Evolutionary conservation across 352 stramenopile genomes (phyloP).

Genomic region (Phytophthora uliginosa): DNA sequence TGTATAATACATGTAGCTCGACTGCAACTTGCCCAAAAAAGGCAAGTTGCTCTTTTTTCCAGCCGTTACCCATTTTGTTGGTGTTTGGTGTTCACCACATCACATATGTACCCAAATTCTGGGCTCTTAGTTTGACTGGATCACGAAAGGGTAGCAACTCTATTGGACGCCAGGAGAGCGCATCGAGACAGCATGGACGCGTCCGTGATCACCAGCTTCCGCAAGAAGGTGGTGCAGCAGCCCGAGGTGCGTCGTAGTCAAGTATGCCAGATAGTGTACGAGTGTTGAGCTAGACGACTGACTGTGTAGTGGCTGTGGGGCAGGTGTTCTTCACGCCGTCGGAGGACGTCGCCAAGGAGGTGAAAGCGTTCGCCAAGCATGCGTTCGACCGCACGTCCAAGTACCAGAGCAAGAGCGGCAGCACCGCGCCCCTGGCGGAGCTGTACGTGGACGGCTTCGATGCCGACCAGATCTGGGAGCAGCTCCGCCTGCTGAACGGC

Average conservation of each 20-base stretch:
- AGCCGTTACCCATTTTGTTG: background rate
- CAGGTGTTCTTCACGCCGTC: conserved; percentile 87
- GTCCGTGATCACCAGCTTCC: conserved; percentile 65
- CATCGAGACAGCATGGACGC: conserved; percentile 60
- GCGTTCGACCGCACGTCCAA: conserved; percentile 80
- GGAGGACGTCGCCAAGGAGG: conserved; percentile 64
- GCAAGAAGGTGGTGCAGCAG: conserved; percentile 73
- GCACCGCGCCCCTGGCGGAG: conserved; percentile 63
- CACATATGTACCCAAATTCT: background rate
- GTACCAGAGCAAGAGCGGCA: conserved; percentile 57
- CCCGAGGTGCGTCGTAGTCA: conserved; percentile 58
- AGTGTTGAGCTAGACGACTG: background rate
- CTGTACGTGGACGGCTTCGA: conserved; percentile 89
- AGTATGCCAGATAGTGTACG: background rate
- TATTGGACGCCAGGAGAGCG: conserved; percentile 32
- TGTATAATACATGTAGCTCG: background rate
- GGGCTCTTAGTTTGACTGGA: conserved; percentile 31
- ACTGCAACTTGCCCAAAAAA: conserved; percentile 1
- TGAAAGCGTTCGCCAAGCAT: conserved; percentile 86
- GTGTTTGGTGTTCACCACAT: background rate
- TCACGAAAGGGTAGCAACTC: conserved; percentile 47
- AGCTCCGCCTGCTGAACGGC: conserved; percentile 85
- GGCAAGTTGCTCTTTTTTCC: background rate
- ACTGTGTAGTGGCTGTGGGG: background rate
- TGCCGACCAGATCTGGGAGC: conserved; percentile 88